Evolutionary conservation across 208 protist genomes (phyloP).

Genomic region (Sergeia podlipaevii): DNA sequence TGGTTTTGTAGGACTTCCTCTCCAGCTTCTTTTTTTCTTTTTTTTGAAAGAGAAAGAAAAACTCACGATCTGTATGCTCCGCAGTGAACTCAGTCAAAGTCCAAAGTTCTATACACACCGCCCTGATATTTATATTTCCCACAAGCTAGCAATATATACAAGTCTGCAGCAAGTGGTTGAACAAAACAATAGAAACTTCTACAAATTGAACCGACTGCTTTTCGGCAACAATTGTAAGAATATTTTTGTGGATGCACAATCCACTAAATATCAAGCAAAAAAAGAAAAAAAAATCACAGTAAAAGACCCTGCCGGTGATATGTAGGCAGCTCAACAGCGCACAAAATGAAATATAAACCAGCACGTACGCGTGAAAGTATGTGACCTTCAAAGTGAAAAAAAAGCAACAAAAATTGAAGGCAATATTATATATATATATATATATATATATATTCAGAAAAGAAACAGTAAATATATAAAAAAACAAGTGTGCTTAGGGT

Average conservation of each 20-base stretch:
- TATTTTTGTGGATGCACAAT: no score
- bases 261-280: neutral
- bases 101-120: no score
- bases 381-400: neutral
- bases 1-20: no score
- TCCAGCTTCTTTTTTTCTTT: no score
- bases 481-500: no score
- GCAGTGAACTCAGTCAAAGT: no score
- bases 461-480: no score
- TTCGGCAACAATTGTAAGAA: neutral
- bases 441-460: neutral
- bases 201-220: no score
- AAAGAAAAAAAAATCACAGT: neutral
- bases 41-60: neutral
- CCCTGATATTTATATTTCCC: no score
- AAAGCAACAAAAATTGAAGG: conserved; percentile 10
- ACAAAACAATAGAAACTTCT: conserved; percentile 8
- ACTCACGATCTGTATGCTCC: no score
- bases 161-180: neutral
- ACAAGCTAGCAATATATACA: neutral
- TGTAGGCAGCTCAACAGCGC: neutral
- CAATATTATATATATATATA: neutral
- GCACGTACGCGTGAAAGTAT: conserved; percentile 4
- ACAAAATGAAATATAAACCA: conserved; percentile 6
- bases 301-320: neutral